Percentiles rank a stretch among this genome's conserved stretches.
Evolutionary conservation across 768 basidiomycete genomes (phyloP).

Genomic region (Mycena alexandri): DNA sequence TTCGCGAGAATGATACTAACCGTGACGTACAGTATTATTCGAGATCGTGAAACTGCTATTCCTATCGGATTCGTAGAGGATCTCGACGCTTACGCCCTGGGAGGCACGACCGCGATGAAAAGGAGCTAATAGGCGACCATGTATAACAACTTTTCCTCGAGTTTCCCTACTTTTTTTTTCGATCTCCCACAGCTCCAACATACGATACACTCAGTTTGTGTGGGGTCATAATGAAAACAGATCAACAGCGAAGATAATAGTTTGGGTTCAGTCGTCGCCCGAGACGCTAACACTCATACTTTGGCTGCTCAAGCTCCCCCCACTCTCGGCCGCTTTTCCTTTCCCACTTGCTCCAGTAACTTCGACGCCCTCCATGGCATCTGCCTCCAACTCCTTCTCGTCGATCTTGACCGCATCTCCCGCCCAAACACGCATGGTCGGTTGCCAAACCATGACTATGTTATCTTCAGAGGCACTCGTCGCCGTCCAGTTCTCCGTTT

Average conservation of each 20-base stretch:
- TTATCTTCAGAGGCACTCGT: slow-evolving; percentile 96
- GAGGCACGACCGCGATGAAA: slow-evolving; percentile 15
- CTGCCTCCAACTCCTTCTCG: slow-evolving; percentile 86
- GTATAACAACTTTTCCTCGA: slow-evolving; percentile 30
- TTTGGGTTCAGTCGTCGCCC: slow-evolving; percentile 60
- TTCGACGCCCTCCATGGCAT: slow-evolving; percentile 84
- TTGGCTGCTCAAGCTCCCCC: slow-evolving; percentile 60
- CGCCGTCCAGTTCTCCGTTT: slow-evolving; percentile 86
- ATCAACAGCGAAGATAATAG: slow-evolving; percentile 5
- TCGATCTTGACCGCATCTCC: slow-evolving; percentile 89
- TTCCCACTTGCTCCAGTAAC: slow-evolving; percentile 49
- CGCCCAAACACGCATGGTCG: slow-evolving; percentile 94
- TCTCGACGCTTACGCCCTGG: slow-evolving; percentile 2
- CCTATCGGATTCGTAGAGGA: slow-evolving; percentile 62
- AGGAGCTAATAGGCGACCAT: slow-evolving; percentile 24
- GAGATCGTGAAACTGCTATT: slow-evolving; percentile 78
- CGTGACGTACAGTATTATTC: slow-evolving; percentile 70
- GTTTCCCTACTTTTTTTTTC: slow-evolving; percentile 24
- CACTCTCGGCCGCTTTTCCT: slow-evolving; percentile 51
- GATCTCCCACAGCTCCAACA: slow-evolving; percentile 6
- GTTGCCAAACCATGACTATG: slow-evolving; percentile 97
- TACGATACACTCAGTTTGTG: slow-evolving; percentile 9
- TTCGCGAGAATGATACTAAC: background rate
- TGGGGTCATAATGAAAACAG: slow-evolving; percentile 11
- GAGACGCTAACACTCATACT: slow-evolving; percentile 73